Base-by-base conservation (phyloP, 495 filamentous ascomycete genomes). In the Hypoxylon lenormandii region DNA sequence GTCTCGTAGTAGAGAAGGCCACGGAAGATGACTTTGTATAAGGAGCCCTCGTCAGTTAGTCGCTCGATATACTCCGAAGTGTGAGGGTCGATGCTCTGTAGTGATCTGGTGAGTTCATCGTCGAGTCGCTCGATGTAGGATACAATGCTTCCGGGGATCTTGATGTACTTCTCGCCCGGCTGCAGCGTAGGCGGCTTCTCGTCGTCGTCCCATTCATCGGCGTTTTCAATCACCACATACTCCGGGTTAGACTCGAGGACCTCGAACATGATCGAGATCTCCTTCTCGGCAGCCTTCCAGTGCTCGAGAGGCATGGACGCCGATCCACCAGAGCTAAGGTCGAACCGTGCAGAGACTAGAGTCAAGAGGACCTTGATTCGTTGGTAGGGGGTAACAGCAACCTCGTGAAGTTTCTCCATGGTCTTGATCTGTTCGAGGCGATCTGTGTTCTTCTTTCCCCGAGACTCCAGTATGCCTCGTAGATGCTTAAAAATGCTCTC, bases 161-260 rank as follows among this genome's bases (percentile, higher is more conserved):
- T 90, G 78, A 94, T 87, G 73, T 88, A 82, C 59, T 87, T 88
- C 79, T 97, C 88, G 61, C 88, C 92, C 7, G 82, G 72, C 13
- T 82, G 85, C 69, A 92, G 81, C 33, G 84, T 83, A 16, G 95
- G 95, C 26, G 87, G 87, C 80, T 96, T 97, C 66, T 98, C 96
- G 69, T 98, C 95, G 77, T 99, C 96, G 72, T 99, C 95, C 95
- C 95, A 98, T 76, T 99, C 96, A 66, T 99, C 95, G 13, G 94
- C 95, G 64, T 84, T 87, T 79, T 98, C 95, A 55, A 94, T 83
- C 42, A 98, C 90, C 53, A 98, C 83, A 70, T 93, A 88, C 64
- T 93, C 87, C 58, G 80, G 83, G 78, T 92, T 90, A 37, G 82
- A 77, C 77, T 97, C 93, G 47, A 99, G 89, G 11, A 92, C 87